Conservation (phyloP, 1,139 yeast species). For the Suhomyces maxii region DNA sequence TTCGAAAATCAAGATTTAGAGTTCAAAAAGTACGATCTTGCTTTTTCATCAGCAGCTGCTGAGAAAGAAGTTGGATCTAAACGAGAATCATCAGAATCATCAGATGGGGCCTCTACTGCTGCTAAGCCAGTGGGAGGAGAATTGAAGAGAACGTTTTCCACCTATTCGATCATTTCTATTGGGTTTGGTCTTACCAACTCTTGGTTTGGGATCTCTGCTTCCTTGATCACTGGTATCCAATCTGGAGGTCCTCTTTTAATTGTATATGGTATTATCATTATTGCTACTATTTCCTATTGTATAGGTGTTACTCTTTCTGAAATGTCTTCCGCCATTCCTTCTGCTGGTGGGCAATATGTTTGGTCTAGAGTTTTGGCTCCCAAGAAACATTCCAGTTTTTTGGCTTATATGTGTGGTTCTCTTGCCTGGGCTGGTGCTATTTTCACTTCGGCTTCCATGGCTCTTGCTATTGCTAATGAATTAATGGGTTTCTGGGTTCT, state of each 20-base stretch:
- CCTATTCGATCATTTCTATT: slow-evolving; percentile 57
- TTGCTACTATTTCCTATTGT: slow-evolving; percentile 52
- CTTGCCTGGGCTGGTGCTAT: slow-evolving; percentile 62
- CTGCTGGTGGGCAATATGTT: slow-evolving; percentile 67
- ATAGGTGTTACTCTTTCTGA: slow-evolving; percentile 57
- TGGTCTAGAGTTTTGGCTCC: slow-evolving; percentile 64
- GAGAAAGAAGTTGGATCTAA: slow-evolving; percentile 3
- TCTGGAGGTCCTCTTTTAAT: slow-evolving; percentile 71
- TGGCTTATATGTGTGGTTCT: slow-evolving; percentile 58
- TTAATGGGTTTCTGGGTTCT: slow-evolving; percentile 56
- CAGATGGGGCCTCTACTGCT: not conserved
- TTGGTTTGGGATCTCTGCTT: slow-evolving; percentile 69
- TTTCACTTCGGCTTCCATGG: slow-evolving; percentile 61
- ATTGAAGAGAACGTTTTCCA: slow-evolving; percentile 38
- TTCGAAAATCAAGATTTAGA: slow-evolving; percentile 8
- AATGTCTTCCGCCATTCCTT: slow-evolving; percentile 57
- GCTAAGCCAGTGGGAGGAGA: slow-evolving; percentile 20
- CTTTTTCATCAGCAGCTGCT: slow-evolving; percentile 8
- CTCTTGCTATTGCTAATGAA: slow-evolving; percentile 52
- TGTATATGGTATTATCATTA: slow-evolving; percentile 65
- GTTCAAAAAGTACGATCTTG: slow-evolving; percentile 9
- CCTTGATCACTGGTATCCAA: slow-evolving; percentile 60
- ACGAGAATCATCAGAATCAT: slow-evolving; percentile 2
- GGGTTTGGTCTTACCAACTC: slow-evolving; percentile 72
- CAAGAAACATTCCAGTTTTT: slow-evolving; percentile 46